A percentile compares a stretch with the other conserved stretches of the same genome.
Evolutionary conservation across 108 stramenopile genomes (phyloP).

Genomic region (Hondaea fermentalgiana): DNA sequence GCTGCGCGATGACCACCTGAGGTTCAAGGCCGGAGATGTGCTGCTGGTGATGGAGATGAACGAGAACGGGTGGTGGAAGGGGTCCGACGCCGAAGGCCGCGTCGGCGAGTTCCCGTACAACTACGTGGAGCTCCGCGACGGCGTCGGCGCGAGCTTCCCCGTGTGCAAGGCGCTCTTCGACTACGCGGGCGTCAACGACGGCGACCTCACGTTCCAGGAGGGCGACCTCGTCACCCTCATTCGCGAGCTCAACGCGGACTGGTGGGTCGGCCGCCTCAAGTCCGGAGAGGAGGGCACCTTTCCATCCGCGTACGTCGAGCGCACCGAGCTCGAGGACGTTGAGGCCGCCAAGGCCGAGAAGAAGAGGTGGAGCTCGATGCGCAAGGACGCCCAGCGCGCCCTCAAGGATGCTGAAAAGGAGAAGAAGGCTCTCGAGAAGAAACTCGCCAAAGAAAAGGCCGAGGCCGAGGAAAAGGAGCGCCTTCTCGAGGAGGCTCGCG

Average conservation of each 20-base stretch:
- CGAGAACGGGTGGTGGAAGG: slow-evolving; percentile 16
- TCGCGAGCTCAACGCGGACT: not conserved
- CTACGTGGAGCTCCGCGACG: not conserved
- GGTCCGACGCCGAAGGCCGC: not conserved
- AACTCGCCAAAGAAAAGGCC: not conserved
- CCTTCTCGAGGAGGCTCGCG: not conserved
- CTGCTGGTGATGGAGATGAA: slow-evolving; percentile 8
- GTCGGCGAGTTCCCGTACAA: slow-evolving; percentile 12
- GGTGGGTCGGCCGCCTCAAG: slow-evolving; percentile 2
- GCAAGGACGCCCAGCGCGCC: not conserved
- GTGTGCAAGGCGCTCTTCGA: not conserved
- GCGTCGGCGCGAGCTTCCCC: not conserved
- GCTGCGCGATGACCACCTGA: not conserved
- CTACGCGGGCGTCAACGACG: not conserved
- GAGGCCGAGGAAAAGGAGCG: not conserved
- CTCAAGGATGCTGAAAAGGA: not conserved
- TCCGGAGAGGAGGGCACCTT: not conserved
- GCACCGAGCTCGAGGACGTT: not conserved
- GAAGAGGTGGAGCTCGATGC: not conserved
- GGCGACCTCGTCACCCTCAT: not conserved
- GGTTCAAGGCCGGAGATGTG: not conserved
- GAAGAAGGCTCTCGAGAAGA: not conserved
- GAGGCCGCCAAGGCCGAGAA: slow-evolving; percentile 14
- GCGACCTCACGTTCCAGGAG: not conserved
- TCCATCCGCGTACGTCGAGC: not conserved